Base-by-base conservation (phyloP, 2,329 filamentous ascomycete species). In the Venturia carpophila region DNA sequence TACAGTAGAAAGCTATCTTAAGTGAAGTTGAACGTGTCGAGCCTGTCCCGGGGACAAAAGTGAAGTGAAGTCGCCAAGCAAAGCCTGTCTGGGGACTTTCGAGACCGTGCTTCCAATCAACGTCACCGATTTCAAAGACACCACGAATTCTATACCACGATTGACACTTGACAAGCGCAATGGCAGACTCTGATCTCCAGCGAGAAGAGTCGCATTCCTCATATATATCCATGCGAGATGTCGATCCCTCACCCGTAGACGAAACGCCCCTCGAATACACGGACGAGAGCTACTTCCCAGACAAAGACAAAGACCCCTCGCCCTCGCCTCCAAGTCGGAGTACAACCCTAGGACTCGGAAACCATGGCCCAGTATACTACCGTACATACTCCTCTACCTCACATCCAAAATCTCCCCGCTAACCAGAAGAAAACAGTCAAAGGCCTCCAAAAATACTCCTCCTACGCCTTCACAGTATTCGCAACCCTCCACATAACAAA, bases 381-480 rank as follows among this genome's bases (percentile, higher is more conserved):
- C 79, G 90, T 92, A 52, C 19, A 60, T 61, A 24, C 10, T 21
- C 47, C 47, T 15, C 15, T 9, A 41, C 39, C 10, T 9, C 19
- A 19, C 27, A 37, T 1, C 13, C 30, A 58, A n/a, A 21, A 60
- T 45, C 15, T n/a, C 63, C 17, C 1, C 30, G 45, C 41, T 62
- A 43, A 52, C 39, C 39, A 41, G n/a, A 41, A 43, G 41, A 17
- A 24, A 27, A 34, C 55, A 91, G 88, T 95, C 64, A 83, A 83
- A 5, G 85, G 89, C 60, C 81, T 94, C 43, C 94, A 97, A 75
- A 88, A 86, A 74, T 96, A 96, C 80, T 94, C 91, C 0, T 91
- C 89, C 69, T 95, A 96, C 78, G 86, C 89, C 69, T 92, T 91
- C 72, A 85, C 85, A 68, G 78, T 90, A 69, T 96, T 93, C 78